These are phyloP conservation scores for Starmerella floricola DNA, from an alignment of 805 yeast genomes.

Conservation along the genomic window DNA sequence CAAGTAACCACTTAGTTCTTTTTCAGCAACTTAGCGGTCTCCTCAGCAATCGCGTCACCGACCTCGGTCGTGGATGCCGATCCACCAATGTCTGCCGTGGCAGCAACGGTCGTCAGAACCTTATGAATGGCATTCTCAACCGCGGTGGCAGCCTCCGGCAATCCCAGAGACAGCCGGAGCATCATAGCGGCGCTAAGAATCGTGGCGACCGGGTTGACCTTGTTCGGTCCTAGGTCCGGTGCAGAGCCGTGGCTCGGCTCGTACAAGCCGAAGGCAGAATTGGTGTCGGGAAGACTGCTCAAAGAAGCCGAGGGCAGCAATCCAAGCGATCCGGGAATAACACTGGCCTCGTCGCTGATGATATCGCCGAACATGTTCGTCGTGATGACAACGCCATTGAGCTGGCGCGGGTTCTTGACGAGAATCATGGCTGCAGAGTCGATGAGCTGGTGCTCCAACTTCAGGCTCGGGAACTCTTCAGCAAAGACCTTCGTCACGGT, in stretches of 20 bases:
- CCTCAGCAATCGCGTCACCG: conserved; percentile 81
- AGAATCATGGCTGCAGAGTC: conserved; percentile 99
- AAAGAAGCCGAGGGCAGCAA: conserved; percentile 91
- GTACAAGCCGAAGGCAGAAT: conserved; percentile 86
- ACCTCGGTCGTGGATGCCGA: conserved; percentile 73
- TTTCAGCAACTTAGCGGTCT: conserved; percentile 49
- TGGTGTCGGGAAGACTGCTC: conserved; percentile 92
- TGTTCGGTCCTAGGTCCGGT: conserved; percentile 76
- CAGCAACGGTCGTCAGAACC: conserved; percentile 70
- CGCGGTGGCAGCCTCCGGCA: conserved; percentile 74
- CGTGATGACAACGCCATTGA: conserved; percentile 87
- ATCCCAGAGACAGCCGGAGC: conserved; percentile 79
- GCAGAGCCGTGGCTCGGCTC: conserved; percentile 99
- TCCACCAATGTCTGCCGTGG: conserved; percentile 90
- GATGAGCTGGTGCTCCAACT: conserved; percentile 83
- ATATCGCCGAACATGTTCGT: conserved; percentile 98
- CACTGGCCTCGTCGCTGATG: conserved; percentile 94
- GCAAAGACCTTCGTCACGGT: conserved; percentile 75
- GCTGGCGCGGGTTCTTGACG: conserved; percentile 77
- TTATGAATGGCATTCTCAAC: conserved; percentile 76
- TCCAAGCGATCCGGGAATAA: conserved; percentile 95
- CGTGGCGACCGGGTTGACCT: conserved; percentile 92
- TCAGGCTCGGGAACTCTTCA: conserved; percentile 82
- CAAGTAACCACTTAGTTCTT: too few relatives aligned
- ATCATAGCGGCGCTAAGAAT: conserved; percentile 95